Evolutionary conservation across 2,329 filamentous ascomycete genomes (phyloP).

Genomic region (Ceratocystis papillata): DNA sequence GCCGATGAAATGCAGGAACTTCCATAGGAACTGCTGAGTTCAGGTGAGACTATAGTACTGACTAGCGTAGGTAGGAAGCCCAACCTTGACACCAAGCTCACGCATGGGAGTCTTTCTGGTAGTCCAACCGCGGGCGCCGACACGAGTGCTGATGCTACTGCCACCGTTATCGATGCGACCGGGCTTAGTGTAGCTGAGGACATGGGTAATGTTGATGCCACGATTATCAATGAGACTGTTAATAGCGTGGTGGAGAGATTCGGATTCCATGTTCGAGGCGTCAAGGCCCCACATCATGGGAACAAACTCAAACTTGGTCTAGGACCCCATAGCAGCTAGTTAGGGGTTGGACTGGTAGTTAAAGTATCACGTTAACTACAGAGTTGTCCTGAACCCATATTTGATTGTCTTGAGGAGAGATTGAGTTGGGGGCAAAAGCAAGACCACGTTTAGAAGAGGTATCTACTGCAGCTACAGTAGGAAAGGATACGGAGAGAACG

Average conservation of each 20-base stretch:
- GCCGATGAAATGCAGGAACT: constrained; percentile 51
- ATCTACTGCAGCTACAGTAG: constrained; percentile 27
- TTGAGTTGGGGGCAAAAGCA: constrained; percentile 49
- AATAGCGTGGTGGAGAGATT: constrained; percentile 51
- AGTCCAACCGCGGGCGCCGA: constrained; percentile 60
- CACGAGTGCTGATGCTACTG: constrained; percentile 46
- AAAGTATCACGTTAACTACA: constrained; percentile 73
- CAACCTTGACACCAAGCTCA: constrained; percentile 53
- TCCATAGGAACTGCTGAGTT: constrained; percentile 54
- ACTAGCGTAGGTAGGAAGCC: constrained; percentile 60
- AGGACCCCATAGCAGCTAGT: constrained; percentile 38
- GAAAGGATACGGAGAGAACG: background rate
- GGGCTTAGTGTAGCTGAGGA: constrained; percentile 72
- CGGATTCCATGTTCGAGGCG: constrained; percentile 37
- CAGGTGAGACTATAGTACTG: constrained; percentile 50
- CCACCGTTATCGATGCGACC: constrained; percentile 53
- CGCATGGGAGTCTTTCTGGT: constrained; percentile 59
- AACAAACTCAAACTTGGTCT: constrained; percentile 59
- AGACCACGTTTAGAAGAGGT: constrained; percentile 58
- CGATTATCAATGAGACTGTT: constrained; percentile 40
- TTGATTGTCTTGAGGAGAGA: constrained; percentile 50
- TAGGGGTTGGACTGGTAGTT: constrained; percentile 57
- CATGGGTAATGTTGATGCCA: constrained; percentile 51
- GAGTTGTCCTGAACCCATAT: constrained; percentile 50
- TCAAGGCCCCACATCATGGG: constrained; percentile 26